Conservation (phyloP, 1,284 basidiomycete species). For the Somion occarium region DNA sequence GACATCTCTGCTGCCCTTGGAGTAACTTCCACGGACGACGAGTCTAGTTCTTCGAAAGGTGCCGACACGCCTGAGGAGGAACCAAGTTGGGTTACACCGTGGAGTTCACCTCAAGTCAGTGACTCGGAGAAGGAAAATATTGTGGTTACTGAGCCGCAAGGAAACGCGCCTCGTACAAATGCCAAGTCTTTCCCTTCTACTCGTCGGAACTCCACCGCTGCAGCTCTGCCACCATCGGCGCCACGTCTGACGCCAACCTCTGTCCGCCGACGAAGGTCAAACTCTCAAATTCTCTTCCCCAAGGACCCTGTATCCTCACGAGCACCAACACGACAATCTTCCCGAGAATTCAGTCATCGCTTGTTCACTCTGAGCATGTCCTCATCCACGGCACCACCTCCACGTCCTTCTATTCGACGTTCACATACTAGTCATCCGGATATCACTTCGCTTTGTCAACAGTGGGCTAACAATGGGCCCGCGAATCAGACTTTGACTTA, state of each 20-base stretch:
- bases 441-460: slow-evolving; percentile 50
- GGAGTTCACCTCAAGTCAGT: slow-evolving; percentile 1
- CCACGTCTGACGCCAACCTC: slow-evolving; percentile 1
- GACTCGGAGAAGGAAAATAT: not conserved
- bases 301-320: slow-evolving; percentile 3
- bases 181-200: no score
- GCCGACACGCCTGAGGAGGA: slow-evolving; percentile 19
- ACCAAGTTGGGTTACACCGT: slow-evolving; percentile 40
- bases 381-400: slow-evolving; percentile 32
- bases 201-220: slow-evolving; percentile 5
- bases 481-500: slow-evolving; percentile 46
- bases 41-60: slow-evolving; percentile 1
- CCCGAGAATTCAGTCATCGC: slow-evolving; percentile 3
- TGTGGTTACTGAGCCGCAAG: slow-evolving; percentile 3
- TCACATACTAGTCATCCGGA: slow-evolving; percentile 50
- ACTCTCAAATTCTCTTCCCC: slow-evolving; percentile 5
- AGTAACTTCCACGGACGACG: not conserved
- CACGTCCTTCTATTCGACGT: slow-evolving; percentile 47
- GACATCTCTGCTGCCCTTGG: slow-evolving; percentile 6
- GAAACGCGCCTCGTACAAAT: no score
- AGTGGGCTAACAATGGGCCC: slow-evolving; percentile 51
- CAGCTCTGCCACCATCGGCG: not conserved
- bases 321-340: slow-evolving; percentile 1
- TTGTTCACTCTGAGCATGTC: slow-evolving; percentile 28
- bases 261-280: slow-evolving; percentile 1